These are phyloP conservation scores for Tylopilus plumbeoviolaceoides DNA, from an alignment of 768 basidiomycete genomes.

Conservation along the genomic window DNA sequence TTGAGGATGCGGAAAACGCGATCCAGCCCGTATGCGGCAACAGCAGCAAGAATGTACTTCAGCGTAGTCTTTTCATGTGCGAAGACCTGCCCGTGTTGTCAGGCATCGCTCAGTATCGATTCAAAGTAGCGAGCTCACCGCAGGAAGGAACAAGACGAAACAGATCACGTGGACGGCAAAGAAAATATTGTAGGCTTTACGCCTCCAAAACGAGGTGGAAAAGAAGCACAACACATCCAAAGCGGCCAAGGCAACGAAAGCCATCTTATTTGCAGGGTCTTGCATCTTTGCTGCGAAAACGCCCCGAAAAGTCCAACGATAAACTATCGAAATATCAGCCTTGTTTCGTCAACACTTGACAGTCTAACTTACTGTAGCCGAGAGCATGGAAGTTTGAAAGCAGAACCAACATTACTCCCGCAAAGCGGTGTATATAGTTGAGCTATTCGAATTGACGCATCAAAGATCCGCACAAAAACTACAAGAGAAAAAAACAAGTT, in stretches of 20 bases:
- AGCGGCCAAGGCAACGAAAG: constrained; percentile 33
- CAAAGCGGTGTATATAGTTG: constrained; percentile 55
- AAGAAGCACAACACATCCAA: constrained; percentile 37
- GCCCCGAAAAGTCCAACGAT: constrained; percentile 26
- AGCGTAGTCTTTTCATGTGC: constrained; percentile 26
- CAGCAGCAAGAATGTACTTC: constrained; percentile 40
- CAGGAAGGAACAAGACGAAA: constrained; percentile 37
- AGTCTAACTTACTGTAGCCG: constrained; percentile 34
- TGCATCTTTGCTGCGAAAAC: constrained; percentile 12
- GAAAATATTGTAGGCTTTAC: constrained; percentile 43
- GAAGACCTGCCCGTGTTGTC: constrained; percentile 19
- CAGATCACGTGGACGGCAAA: constrained; percentile 39
- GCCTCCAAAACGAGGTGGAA: constrained; percentile 40
- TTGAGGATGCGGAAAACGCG: constrained; percentile 43
- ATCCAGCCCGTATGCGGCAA: constrained; percentile 42
- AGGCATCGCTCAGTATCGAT: constrained; percentile 10
- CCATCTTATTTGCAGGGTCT: constrained; percentile 19
- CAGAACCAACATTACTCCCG: constrained; percentile 40
- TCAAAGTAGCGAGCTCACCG: constrained; percentile 20
- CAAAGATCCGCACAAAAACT: not conserved
- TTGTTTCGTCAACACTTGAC: not conserved
- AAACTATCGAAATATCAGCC: constrained; percentile 18
- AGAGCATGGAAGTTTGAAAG: constrained; percentile 40
- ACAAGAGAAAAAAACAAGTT: too few relatives aligned
- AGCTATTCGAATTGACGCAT: constrained; percentile 29